Evolutionary conservation across 495 filamentous ascomycete genomes (phyloP).

Genomic region (Poronia punctata): DNA sequence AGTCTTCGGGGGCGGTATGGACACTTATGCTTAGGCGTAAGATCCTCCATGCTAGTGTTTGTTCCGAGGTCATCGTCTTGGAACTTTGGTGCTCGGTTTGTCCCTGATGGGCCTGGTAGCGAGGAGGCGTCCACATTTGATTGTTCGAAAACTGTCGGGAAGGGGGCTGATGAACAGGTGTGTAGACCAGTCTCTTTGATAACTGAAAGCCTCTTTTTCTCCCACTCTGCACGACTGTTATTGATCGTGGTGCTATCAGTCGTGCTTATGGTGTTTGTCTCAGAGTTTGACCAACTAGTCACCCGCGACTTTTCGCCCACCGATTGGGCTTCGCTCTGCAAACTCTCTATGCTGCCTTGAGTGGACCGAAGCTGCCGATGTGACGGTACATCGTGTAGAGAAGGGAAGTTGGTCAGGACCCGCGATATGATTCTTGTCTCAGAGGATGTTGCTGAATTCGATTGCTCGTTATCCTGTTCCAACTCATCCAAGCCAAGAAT

Average conservation of each 20-base stretch:
- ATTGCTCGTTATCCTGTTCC: constrained; percentile 12
- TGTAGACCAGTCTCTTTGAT: constrained; percentile 57
- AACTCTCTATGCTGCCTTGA: constrained; percentile 46
- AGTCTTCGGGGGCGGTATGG: constrained; percentile 10
- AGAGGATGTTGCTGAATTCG: too few relatives aligned
- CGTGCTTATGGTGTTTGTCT: constrained; percentile 37
- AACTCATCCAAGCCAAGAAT: constrained; percentile 26
- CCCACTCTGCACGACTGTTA: constrained; percentile 35
- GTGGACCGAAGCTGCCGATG: constrained; percentile 35
- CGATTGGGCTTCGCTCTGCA: constrained; percentile 40
- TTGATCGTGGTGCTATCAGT: constrained; percentile 29
- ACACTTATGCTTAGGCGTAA: constrained; percentile 27
- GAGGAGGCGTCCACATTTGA: constrained; percentile 3
- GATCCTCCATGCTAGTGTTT: constrained; percentile 16
- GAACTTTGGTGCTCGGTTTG: too few relatives aligned
- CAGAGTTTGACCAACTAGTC: constrained; percentile 69
- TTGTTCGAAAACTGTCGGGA: constrained; percentile 2
- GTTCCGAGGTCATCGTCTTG: constrained; percentile 20
- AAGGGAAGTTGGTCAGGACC: constrained; percentile 35
- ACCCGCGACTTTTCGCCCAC: constrained; percentile 57
- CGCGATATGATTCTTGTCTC: too few relatives aligned
- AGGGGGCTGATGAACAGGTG: constrained; percentile 29
- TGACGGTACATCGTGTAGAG: constrained; percentile 30
- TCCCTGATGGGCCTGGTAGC: too few relatives aligned
- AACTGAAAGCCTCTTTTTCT: constrained; percentile 54